These are phyloP conservation scores for Polygonum maritimum DNA, from an alignment of 148 eudicot genomes.

Conservation along the genomic window DNA sequence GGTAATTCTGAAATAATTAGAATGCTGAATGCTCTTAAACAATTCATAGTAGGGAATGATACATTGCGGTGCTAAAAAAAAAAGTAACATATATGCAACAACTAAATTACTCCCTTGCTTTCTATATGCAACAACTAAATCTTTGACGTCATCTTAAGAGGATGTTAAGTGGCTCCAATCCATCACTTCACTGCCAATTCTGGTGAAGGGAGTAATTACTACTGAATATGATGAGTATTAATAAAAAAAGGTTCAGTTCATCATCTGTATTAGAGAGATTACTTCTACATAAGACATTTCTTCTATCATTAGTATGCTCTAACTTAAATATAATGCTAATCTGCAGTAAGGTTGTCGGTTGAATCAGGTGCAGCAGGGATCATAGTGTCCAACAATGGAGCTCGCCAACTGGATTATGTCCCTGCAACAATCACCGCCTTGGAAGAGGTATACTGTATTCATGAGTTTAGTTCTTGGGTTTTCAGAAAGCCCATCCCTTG, in stretches of 20 bases:
- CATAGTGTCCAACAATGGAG: constrained; percentile 96
- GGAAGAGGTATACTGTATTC: constrained; percentile 57
- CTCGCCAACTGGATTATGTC: constrained; percentile 95
- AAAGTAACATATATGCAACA: no score
- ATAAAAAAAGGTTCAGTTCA: neutral
- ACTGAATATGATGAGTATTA: constrained; percentile 69
- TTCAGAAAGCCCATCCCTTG: neutral
- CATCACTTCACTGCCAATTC: constrained; percentile 89
- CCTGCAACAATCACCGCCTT: constrained; percentile 94
- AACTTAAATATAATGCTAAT: neutral
- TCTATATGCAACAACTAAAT: no score
- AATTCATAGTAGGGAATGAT: no score
- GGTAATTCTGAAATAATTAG: no score
- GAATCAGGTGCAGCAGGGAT: constrained; percentile 94
- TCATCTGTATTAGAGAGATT: neutral
- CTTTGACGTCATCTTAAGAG: constrained; percentile 20
- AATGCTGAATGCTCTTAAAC: no score
- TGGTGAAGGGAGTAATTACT: constrained; percentile 92
- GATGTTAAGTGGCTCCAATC: constrained; percentile 98
- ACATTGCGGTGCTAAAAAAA: no score
- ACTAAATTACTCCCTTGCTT: no score
- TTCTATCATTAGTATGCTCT: neutral
- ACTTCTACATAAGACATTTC: neutral
- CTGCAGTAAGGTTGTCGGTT: constrained; percentile 73
- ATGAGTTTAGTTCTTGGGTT: neutral